Evolutionary conservation across 2,329 filamentous ascomycete genomes (phyloP), one percentile per base, ranked within the genome.

Genomic region (Thelonectria rubi): DNA sequence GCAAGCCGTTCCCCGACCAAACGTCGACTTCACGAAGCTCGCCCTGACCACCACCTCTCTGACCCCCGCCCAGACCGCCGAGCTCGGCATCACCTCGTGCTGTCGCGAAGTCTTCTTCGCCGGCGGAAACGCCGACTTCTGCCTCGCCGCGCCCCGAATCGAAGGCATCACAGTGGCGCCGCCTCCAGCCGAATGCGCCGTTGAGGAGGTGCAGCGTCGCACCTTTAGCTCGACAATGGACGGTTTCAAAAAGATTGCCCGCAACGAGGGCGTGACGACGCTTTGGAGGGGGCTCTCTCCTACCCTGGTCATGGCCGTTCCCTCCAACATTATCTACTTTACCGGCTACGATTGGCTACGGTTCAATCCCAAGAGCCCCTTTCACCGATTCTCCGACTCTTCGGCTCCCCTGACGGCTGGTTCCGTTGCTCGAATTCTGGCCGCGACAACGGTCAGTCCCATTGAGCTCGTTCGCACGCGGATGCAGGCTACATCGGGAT

Each of bases 71-170:
- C 92, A 93, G 57, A 88, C 86, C 2, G 77, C 91, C 30, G 92
- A 94, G 72, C 86, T 98, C 51, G 95, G 95, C 63, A 92, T 98
- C 56, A 97, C 94, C 15, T 89, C 94, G 40, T 99, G 95, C 79
- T 99, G 95, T 75, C 89, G 95, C 63, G 94, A 99, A 77, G 94
- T 99, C 37, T 99, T 98, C 77, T 99, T 97, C 84, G 88, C 94
- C 65, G 94, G 93, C 68, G 94, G 96, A 74, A 91, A 90, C 76
- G 86, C 89, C 21, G 90, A 93, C 60, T 88, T 91, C 66, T 97
- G 94, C 75, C 82, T 97, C 64, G 91, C 91, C n/a, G 86, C 86
- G 4, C 84, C 86, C 11, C 84, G 84, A 26, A 80, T 84, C 40
- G 80, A 79, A 34, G 79, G 78, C 5, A 68, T 82, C 37, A 77